Percentiles rank a stretch among this genome's conserved stretches.
Conservation (phyloP, 208 protist genomes). For the Trypanosomatidae sp. region DNA sequence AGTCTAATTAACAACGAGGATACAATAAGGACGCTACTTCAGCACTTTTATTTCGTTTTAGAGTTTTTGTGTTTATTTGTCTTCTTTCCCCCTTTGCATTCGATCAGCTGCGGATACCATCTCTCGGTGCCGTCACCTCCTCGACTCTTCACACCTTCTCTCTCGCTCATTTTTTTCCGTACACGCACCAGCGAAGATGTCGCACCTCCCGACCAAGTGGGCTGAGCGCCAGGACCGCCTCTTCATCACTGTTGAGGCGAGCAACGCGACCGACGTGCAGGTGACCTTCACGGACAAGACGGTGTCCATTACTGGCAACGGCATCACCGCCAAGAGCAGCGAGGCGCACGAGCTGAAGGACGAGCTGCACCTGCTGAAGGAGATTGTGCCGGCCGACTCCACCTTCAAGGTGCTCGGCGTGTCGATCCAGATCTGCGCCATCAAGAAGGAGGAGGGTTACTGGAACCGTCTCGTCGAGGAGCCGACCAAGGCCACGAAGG, state of each 20-base stretch:
- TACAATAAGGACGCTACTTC: too few species aligned
- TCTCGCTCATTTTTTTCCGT: too few species aligned
- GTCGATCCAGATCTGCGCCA: constrained; percentile 85
- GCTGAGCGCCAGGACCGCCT: constrained; percentile 86
- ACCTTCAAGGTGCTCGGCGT: constrained; percentile 88
- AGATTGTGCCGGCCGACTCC: constrained; percentile 73
- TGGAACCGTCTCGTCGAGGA: constrained; percentile 84
- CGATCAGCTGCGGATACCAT: neutral
- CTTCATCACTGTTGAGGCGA: constrained; percentile 86
- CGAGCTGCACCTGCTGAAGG: constrained; percentile 73
- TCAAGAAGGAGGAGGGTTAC: constrained; percentile 88
- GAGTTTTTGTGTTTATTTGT: too few species aligned
- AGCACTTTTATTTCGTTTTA: too few species aligned
- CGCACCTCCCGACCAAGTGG: constrained; percentile 90
- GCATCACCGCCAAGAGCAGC: constrained; percentile 65
- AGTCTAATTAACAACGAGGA: too few species aligned
- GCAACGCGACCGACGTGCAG: constrained; percentile 67
- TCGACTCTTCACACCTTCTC: neutral
- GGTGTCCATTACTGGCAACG: constrained; percentile 68
- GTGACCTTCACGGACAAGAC: constrained; percentile 80
- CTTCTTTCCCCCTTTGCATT: too few species aligned
- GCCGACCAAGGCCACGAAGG: constrained; percentile 68
- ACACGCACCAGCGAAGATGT: too few species aligned
- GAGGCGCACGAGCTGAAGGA: constrained; percentile 69
- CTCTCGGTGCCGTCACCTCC: neutral